Base-by-base conservation (phyloP, 331 rosid species). In the Saraca asoca region DNA sequence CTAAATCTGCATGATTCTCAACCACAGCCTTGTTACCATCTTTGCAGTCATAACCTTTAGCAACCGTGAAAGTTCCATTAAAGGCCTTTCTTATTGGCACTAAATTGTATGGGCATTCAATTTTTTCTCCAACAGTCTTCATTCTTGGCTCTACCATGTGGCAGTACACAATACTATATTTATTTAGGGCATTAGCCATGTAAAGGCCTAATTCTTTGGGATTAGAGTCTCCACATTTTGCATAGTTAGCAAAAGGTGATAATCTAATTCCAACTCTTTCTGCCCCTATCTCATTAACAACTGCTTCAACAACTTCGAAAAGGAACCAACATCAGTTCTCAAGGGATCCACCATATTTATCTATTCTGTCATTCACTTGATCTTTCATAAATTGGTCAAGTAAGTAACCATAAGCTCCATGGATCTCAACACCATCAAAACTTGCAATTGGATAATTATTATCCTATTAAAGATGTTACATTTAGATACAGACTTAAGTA, bases 361-460 rank as follows among this genome's bases (percentile, higher is more conserved):
- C 96, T 5, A 75, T 89, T 71, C 88, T 51, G 60, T 89, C 89
- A 45, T 89, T 86, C 51, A 83, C 91, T 46, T 63, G 35, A 52
- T 87, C 90, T 76, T 90, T 87, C 77, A 90, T 7, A 58, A 90
- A 90, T 34, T 90, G 95, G 12, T 90, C 96, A 3, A 83, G 63
- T 29, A 90, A 66, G 69, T 71, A 89, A 51, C 96, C 96, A 48
- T 89, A 85, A 8, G 91, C 95, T 0, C 89, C 96, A 69, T 89
- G 96, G 66, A 89, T 83, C 71, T 89, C 96, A 68, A 89, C 89
- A 54, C 96, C 95, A 43, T 87, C 91, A 76, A 89, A 89, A 66
- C 95, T 91, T 89, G 46, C 52, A 55, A 50, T 20, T 20, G 49
- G 34, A 70, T 7, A 52, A 5, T 12, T 9, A 5, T 29, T 17